Evolutionary conservation across 768 basidiomycete species (phyloP).

Genomic region (Mycena venus): DNA sequence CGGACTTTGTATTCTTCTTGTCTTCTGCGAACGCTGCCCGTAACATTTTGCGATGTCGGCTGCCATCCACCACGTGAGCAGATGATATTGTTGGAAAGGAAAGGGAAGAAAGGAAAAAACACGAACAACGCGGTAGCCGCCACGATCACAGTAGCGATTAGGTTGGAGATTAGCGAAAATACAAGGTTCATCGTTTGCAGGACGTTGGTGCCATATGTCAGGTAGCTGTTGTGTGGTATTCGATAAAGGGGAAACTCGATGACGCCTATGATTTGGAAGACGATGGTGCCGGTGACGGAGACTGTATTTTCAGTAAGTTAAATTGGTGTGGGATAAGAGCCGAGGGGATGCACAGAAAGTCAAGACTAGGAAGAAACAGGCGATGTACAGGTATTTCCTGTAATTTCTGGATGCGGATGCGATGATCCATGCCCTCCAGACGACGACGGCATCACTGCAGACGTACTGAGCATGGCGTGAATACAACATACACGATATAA

Average conservation of each 20-base stretch:
- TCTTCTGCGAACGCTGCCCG: not conserved
- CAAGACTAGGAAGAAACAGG: not conserved
- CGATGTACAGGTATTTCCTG: conserved; percentile 2
- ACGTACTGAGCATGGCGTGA: conserved; percentile 4
- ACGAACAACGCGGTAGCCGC: not conserved
- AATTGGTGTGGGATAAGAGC: not conserved
- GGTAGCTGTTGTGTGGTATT: not conserved
- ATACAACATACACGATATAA: no score
- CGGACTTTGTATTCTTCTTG: not conserved
- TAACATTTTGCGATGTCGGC: conserved; percentile 2
- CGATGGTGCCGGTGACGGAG: not conserved
- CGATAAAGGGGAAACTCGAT: not conserved
- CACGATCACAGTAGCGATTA: not conserved
- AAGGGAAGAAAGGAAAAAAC: not conserved
- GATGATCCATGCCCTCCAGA: conserved; percentile 25
- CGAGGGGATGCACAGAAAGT: not conserved
- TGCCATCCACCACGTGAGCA: not conserved
- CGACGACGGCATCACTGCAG: conserved; percentile 18
- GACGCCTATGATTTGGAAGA: not conserved
- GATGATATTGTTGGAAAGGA: not conserved
- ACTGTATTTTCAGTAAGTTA: not conserved
- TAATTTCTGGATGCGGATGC: not conserved
- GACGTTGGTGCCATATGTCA: not conserved
- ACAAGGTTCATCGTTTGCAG: not conserved
- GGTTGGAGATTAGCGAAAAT: not conserved